A percentile compares a stretch with the other conserved stretches of the same genome.
These are phyloP conservation scores for Diaporthe ampelina DNA, from an alignment of 2,329 filamentous ascomycete genomes.

Conservation along the genomic window DNA sequence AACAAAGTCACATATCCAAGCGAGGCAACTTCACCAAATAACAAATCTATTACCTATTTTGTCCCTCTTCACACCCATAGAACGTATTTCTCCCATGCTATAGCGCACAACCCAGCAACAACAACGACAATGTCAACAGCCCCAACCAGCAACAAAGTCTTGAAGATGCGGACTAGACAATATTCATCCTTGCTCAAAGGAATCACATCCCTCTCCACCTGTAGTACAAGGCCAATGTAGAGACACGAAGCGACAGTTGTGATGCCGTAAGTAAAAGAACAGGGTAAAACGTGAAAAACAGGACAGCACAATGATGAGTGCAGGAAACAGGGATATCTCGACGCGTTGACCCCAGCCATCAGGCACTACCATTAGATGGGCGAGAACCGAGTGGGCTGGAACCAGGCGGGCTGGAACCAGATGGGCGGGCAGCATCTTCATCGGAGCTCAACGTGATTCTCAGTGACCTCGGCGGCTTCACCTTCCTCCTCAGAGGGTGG, in stretches of 20 bases:
- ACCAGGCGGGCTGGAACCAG: background rate
- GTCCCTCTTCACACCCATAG: conserved; percentile 4
- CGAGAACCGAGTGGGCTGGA: no score
- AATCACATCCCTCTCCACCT: background rate
- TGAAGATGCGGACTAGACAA: background rate
- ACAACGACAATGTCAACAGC: background rate
- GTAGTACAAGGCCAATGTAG: background rate
- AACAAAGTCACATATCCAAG: background rate
- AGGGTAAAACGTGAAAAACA: conserved; percentile 3
- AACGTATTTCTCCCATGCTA: conserved; percentile 1
- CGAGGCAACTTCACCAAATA: background rate
- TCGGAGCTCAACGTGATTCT: background rate
- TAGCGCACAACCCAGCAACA: background rate
- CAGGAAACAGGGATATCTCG: conserved; percentile 34
- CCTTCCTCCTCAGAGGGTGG: no score
- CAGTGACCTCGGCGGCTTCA: no score
- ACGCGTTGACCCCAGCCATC: background rate
- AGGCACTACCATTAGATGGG: background rate
- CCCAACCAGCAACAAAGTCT: background rate
- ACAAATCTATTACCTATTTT: conserved; percentile 39
- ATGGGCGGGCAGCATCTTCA: background rate
- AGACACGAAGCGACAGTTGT: conserved; percentile 20
- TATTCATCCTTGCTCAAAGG: conserved; percentile 2
- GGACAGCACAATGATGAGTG: conserved; percentile 3
- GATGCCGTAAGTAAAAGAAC: conserved; percentile 12